Percentiles rank a stretch among this genome's conserved stretches.
Conservation (phyloP, 805 yeast genomes). For the Cyberlindnera amylophila region DNA sequence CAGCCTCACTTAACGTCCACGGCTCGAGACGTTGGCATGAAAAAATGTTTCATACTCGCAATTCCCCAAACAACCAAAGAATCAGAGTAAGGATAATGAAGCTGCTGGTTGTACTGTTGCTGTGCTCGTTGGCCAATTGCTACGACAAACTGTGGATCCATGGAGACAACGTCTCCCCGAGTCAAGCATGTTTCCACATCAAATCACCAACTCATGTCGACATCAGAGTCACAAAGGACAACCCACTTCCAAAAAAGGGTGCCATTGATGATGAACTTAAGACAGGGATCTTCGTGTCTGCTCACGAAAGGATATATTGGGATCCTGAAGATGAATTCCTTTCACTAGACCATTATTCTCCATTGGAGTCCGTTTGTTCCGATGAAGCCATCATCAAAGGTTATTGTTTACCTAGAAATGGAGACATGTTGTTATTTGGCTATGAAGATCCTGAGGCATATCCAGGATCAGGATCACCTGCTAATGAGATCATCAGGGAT, state of each 20-base stretch:
- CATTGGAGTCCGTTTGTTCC: background rate
- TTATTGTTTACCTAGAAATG: background rate
- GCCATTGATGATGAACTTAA: background rate
- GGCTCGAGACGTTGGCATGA: too few species aligned
- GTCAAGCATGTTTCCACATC: too few species aligned
- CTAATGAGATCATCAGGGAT: background rate
- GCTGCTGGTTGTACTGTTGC: too few species aligned
- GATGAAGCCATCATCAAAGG: background rate
- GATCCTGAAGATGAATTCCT: background rate
- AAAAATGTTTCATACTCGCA: too few species aligned
- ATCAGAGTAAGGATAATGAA: too few species aligned
- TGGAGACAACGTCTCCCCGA: too few species aligned
- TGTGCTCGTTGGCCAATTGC: too few species aligned
- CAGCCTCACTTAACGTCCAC: too few species aligned
- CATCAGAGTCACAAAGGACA: too few species aligned
- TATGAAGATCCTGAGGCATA: background rate
- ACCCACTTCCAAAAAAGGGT: background rate
- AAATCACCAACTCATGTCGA: too few species aligned
- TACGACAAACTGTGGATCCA: too few species aligned
- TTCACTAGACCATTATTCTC: background rate
- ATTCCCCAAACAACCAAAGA: too few species aligned
- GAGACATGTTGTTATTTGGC: background rate
- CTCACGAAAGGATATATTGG: background rate
- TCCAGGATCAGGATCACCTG: background rate
- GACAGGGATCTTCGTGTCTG: background rate